Evolutionary conservation across 345 rosid genomes (phyloP).

Genomic region (Nephelium lappaceum): DNA sequence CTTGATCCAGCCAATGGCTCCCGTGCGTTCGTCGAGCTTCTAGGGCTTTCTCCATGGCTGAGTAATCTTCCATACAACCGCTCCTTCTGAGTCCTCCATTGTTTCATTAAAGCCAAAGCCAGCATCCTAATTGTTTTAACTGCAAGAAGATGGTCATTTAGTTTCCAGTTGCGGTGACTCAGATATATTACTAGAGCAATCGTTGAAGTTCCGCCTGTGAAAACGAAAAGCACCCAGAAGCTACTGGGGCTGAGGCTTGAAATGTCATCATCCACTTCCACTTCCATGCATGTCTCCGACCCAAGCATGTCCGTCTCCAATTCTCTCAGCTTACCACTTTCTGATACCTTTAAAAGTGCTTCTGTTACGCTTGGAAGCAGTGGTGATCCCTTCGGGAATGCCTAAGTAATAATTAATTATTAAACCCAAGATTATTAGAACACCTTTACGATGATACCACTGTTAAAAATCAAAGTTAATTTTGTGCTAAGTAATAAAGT

Average conservation of each 20-base stretch:
- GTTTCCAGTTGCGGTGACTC: background rate
- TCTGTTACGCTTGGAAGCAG: conserved; percentile 20
- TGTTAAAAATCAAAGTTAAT: too few relatives aligned
- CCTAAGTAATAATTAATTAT: conserved; percentile 3
- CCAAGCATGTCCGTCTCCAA: conserved; percentile 21
- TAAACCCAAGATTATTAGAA: too few relatives aligned
- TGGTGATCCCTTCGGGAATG: conserved; percentile 29
- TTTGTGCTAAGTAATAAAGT: too few relatives aligned
- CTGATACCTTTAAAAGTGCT: conserved; percentile 30
- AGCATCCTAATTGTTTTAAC: too few relatives aligned
- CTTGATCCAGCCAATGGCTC: background rate
- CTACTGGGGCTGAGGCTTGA: conserved; percentile 21
- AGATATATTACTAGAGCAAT: conserved; percentile 16
- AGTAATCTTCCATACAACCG: background rate
- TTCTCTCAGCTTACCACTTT: conserved; percentile 27
- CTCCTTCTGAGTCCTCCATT: background rate
- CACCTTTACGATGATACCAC: too few relatives aligned
- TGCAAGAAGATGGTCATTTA: background rate
- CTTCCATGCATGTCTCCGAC: conserved; percentile 13
- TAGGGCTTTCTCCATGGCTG: background rate
- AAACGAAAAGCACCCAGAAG: conserved; percentile 21
- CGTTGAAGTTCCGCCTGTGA: conserved; percentile 28
- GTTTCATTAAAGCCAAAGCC: too few relatives aligned
- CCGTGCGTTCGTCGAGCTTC: background rate
- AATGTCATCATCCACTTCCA: background rate